Conservation (phyloP, 352 stramenopile genomes). For the Vaucheria bursata region DNA sequence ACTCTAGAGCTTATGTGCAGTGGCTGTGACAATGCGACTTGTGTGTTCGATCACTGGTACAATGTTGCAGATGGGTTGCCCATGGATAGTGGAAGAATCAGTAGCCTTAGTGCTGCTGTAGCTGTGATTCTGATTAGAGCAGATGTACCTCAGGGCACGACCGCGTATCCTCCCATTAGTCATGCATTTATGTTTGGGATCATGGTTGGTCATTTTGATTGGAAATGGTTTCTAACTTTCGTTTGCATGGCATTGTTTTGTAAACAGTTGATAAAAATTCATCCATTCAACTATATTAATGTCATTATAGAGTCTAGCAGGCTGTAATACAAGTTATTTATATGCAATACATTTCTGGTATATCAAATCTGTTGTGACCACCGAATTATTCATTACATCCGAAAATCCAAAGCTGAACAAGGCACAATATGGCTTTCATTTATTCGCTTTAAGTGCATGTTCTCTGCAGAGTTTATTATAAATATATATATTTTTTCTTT, state of each 20-base stretch:
- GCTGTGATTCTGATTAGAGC: conserved; percentile 26
- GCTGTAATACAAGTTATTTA: background rate
- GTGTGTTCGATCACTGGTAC: conserved; percentile 20
- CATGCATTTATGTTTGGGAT: conserved; percentile 31
- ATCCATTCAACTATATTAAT: background rate
- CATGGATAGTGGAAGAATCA: background rate
- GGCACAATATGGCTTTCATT: background rate
- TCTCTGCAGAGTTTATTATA: background rate
- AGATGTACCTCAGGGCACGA: conserved; percentile 18
- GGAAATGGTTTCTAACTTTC: too few relatives aligned
- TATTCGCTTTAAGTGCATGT: background rate
- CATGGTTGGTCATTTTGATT: too few relatives aligned
- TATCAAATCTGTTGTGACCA: background rate
- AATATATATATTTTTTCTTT: background rate
- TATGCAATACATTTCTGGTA: background rate
- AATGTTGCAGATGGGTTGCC: conserved; percentile 3
- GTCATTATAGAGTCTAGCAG: background rate
- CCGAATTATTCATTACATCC: background rate
- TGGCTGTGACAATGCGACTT: background rate
- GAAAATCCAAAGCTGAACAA: background rate
- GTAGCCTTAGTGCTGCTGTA: conserved; percentile 21
- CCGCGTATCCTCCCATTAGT: conserved; percentile 31
- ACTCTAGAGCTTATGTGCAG: conserved; percentile 10
- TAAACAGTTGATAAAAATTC: background rate
- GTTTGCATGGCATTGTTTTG: background rate